Conservation (phyloP, 805 yeast genomes). For the Maudiozyma saulgeensis region DNA sequence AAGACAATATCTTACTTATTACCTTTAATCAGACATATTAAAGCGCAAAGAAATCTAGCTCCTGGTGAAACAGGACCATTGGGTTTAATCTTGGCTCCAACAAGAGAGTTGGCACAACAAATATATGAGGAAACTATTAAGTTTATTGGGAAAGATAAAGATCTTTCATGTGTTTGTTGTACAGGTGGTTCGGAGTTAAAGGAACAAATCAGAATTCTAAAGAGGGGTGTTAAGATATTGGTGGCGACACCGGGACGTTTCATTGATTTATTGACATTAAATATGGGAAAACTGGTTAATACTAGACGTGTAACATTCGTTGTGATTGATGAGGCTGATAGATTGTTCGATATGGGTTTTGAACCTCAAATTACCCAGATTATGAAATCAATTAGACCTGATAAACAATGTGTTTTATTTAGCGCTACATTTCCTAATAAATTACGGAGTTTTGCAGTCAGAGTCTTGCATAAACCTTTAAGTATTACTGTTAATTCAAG, state of each 20-base stretch:
- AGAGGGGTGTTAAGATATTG: slow-evolving; percentile 66
- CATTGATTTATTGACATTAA: slow-evolving; percentile 79
- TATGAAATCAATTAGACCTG: slow-evolving; percentile 67
- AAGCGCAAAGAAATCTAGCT: slow-evolving; percentile 51
- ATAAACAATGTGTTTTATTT: slow-evolving; percentile 79
- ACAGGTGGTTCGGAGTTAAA: slow-evolving; percentile 87
- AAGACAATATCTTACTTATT: slow-evolving; percentile 82
- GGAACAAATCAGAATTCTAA: slow-evolving; percentile 69
- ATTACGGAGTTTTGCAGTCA: slow-evolving; percentile 65
- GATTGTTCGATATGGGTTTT: slow-evolving; percentile 95
- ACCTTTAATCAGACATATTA: slow-evolving; percentile 77
- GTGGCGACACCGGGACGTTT: slow-evolving; percentile 95
- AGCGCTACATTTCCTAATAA: slow-evolving; percentile 89
- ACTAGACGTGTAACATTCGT: slow-evolving; percentile 63
- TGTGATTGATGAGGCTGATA: slow-evolving; percentile 92
- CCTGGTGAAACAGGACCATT: slow-evolving; percentile 58
- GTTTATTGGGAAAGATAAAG: slow-evolving; percentile 35
- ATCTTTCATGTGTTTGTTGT: slow-evolving; percentile 59
- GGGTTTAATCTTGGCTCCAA: slow-evolving; percentile 77
- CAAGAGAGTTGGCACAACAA: slow-evolving; percentile 85
- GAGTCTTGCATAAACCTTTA: slow-evolving; percentile 53
- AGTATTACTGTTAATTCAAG: slow-evolving; percentile 74
- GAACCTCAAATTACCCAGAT: slow-evolving; percentile 90
- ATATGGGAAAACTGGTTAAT: slow-evolving; percentile 61
- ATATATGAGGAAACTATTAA: slow-evolving; percentile 56